Evolutionary conservation across 106 monocot genomes (phyloP).

Genomic region (Acorus gramineus): DNA sequence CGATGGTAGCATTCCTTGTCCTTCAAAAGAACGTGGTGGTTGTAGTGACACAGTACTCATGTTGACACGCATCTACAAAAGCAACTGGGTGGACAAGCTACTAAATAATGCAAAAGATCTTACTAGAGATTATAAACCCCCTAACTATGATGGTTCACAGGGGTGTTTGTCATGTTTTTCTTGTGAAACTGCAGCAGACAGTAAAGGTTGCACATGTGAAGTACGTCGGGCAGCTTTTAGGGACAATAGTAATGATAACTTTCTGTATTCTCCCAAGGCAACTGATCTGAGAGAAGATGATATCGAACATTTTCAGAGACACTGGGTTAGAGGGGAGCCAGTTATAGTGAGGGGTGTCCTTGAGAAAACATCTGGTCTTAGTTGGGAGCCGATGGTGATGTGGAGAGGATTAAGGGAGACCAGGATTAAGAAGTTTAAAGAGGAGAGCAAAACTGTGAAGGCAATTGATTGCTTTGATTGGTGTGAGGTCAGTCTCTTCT

Average conservation of each 20-base stretch:
- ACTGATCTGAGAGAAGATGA: slow-evolving; percentile 14
- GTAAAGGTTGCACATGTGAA: slow-evolving; percentile 1
- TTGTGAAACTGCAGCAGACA: slow-evolving; percentile 1
- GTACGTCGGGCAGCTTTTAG: slow-evolving; percentile 16
- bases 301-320: slow-evolving; percentile 27
- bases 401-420: slow-evolving; percentile 34
- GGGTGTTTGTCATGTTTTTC: slow-evolving; percentile 10
- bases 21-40: slow-evolving; percentile 22
- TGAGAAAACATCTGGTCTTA: slow-evolving; percentile 30
- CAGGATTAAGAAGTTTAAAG: slow-evolving; percentile 21
- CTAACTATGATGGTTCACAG: background rate
- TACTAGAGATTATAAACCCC: slow-evolving; percentile 6
- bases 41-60: slow-evolving; percentile 22
- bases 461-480: slow-evolving; percentile 43
- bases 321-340: slow-evolving; percentile 29
- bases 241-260: slow-evolving; percentile 17
- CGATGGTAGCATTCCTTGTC: slow-evolving; percentile 34
- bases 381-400: slow-evolving; percentile 37
- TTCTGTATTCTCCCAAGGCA: slow-evolving; percentile 23
- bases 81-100: slow-evolving; percentile 24
- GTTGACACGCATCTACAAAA: slow-evolving; percentile 21
- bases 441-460: slow-evolving; percentile 20
- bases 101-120: slow-evolving; percentile 22
- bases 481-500: slow-evolving; percentile 24
- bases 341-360: slow-evolving; percentile 29